Conservation (phyloP, 805 yeast genomes). For the Diddensiella caesifluorescens region DNA sequence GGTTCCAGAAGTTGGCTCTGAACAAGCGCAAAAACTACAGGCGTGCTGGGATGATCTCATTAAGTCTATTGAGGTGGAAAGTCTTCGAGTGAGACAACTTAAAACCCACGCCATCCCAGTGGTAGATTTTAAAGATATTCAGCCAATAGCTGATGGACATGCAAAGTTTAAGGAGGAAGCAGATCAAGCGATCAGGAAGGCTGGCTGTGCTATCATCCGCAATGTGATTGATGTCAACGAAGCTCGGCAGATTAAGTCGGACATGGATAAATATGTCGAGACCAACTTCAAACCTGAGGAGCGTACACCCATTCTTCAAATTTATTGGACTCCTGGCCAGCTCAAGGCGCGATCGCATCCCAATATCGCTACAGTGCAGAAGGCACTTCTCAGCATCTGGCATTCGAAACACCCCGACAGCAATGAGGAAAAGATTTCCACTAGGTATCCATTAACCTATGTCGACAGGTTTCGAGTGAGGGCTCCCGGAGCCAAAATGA, state of each 20-base stretch:
- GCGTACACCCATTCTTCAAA: constrained; percentile 28
- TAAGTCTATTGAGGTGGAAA: neutral
- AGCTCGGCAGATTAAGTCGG: constrained; percentile 26
- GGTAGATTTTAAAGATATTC: constrained; percentile 10
- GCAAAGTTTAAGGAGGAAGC: constrained; percentile 7
- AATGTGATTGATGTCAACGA: constrained; percentile 30
- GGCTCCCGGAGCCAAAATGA: constrained; percentile 33
- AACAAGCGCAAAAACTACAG: constrained; percentile 1
- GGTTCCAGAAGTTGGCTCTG: too few relatives aligned
- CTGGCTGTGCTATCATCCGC: constrained; percentile 34
- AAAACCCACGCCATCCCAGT: constrained; percentile 8
- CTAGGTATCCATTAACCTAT: constrained; percentile 32
- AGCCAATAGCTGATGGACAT: constrained; percentile 4
- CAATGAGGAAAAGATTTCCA: constrained; percentile 14
- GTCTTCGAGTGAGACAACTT: neutral
- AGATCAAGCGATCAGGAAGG: constrained; percentile 15
- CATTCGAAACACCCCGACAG: constrained; percentile 15
- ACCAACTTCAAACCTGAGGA: constrained; percentile 28
- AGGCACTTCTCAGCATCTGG: constrained; percentile 30
- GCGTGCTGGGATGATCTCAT: constrained; percentile 11
- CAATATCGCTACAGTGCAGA: constrained; percentile 31
- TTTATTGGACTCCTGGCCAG: constrained; percentile 40
- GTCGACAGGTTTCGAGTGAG: constrained; percentile 42
- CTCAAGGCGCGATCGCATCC: constrained; percentile 39
- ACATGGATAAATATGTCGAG: constrained; percentile 28